Evolutionary conservation across 331 rosid genomes (phyloP).

Genomic region (Pyracantha coccinea): DNA sequence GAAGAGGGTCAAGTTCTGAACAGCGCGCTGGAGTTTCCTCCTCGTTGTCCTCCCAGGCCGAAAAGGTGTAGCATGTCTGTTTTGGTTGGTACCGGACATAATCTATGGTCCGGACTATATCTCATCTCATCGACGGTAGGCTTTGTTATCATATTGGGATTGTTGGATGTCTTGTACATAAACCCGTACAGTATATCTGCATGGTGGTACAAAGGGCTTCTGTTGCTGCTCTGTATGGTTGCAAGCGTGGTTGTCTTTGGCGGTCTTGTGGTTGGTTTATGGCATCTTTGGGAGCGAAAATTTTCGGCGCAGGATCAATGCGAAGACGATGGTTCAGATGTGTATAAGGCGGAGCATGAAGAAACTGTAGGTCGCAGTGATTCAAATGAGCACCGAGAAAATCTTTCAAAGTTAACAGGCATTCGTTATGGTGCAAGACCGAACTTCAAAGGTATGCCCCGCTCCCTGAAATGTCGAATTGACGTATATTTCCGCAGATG

Average conservation of each 20-base stretch:
- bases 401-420: constrained; percentile 21
- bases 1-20: constrained; percentile 56
- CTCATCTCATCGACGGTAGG: constrained; percentile 56
- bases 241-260: constrained; percentile 66
- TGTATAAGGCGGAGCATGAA: constrained; percentile 16
- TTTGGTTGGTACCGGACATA: constrained; percentile 85
- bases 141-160: constrained; percentile 38
- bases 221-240: constrained; percentile 55
- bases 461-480: background rate
- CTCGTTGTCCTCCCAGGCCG: constrained; percentile 22
- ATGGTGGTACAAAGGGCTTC: constrained; percentile 92
- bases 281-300: constrained; percentile 66
- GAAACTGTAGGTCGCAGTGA: constrained; percentile 20
- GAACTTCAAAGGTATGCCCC: constrained; percentile 59
- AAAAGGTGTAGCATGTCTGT: constrained; percentile 46
- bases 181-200: constrained; percentile 37
- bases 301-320: constrained; percentile 15
- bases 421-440: constrained; percentile 67
- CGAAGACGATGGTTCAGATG: constrained; percentile 8
- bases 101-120: constrained; percentile 71
- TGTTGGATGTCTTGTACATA: constrained; percentile 54
- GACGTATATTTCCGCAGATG: too few species aligned
- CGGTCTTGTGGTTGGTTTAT: constrained; percentile 52
- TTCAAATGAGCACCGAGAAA: constrained; percentile 5
- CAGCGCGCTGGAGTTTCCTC: constrained; percentile 22